Percentiles rank a stretch among this genome's conserved stretches.
Evolutionary conservation across 208 protist species (phyloP).

Genomic region (Leishmania braziliensis): DNA sequence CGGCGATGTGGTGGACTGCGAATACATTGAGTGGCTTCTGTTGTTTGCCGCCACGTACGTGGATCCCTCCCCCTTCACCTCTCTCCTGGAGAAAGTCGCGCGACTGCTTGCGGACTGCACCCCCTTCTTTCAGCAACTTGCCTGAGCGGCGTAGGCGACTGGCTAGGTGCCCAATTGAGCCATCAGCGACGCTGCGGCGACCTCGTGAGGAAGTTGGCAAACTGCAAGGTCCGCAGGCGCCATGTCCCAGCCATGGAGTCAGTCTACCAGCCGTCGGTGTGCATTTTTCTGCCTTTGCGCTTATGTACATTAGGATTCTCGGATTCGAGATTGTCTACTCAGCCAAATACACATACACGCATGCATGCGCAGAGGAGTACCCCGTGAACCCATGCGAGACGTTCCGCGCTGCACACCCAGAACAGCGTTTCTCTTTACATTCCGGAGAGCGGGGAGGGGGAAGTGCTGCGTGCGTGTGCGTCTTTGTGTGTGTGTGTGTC

Average conservation of each 20-base stretch:
- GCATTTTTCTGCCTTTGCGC: conserved; percentile 12
- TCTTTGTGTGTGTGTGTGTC: neutral
- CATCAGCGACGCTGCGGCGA: neutral
- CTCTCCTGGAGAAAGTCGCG: conserved; percentile 59
- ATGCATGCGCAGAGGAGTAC: neutral
- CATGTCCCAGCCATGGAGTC: neutral
- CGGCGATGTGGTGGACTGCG: conserved; percentile 37
- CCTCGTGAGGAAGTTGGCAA: neutral
- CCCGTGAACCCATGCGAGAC: neutral
- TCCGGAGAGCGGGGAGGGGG: neutral
- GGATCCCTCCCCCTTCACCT: conserved; percentile 74
- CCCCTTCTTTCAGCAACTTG: conserved; percentile 29
- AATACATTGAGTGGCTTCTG: conserved; percentile 68
- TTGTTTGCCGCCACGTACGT: conserved; percentile 46
- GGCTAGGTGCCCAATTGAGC: neutral
- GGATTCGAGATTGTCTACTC: neutral
- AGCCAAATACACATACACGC: neutral
- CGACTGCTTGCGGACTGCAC: conserved; percentile 38
- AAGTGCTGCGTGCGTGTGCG: neutral
- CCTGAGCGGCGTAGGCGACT: neutral
- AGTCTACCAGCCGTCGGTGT: neutral
- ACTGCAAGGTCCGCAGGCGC: too few relatives aligned
- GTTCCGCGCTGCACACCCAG: neutral
- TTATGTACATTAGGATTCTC: conserved; percentile 6
- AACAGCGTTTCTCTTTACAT: neutral